Conservation (phyloP, 148 eudicot genomes). For the Bassia scoparia region DNA sequence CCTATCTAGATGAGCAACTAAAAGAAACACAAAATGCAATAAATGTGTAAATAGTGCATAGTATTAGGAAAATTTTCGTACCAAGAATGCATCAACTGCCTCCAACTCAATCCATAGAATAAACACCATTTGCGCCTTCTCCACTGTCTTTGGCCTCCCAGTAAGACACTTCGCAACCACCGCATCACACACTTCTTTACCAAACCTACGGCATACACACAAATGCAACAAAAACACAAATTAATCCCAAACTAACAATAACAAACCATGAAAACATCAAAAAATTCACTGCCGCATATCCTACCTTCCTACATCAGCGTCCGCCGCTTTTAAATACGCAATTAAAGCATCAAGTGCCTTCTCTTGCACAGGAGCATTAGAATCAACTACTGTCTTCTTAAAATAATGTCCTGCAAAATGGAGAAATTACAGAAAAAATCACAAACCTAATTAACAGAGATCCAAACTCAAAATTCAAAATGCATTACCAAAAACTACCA, state of each 20-base stretch:
- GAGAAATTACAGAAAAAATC: too few relatives aligned
- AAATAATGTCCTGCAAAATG: conserved; percentile 60
- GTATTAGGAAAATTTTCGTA: conserved; percentile 27
- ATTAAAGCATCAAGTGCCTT: conserved; percentile 92
- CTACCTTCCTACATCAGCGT: conserved; percentile 90
- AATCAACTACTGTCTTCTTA: conserved; percentile 78
- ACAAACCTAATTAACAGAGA: background rate
- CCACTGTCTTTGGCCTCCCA: conserved; percentile 96
- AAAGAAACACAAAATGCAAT: background rate
- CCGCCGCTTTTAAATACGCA: conserved; percentile 77
- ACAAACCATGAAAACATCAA: background rate
- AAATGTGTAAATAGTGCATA: background rate
- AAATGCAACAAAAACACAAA: conserved; percentile 12
- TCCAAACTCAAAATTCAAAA: conserved; percentile 23
- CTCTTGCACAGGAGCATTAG: conserved; percentile 97
- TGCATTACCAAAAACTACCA: conserved; percentile 15
- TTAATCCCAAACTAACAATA: background rate
- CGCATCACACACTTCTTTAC: conserved; percentile 90
- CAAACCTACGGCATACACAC: conserved; percentile 48
- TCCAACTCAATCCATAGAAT: conserved; percentile 98
- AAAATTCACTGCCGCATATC: background rate
- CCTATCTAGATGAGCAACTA: background rate
- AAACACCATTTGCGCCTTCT: conserved; percentile 81
- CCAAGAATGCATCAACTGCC: conserved; percentile 89
- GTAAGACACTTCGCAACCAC: conserved; percentile 83